Conservation (phyloP, 805 yeast genomes). For the Starmerella floricola region DNA sequence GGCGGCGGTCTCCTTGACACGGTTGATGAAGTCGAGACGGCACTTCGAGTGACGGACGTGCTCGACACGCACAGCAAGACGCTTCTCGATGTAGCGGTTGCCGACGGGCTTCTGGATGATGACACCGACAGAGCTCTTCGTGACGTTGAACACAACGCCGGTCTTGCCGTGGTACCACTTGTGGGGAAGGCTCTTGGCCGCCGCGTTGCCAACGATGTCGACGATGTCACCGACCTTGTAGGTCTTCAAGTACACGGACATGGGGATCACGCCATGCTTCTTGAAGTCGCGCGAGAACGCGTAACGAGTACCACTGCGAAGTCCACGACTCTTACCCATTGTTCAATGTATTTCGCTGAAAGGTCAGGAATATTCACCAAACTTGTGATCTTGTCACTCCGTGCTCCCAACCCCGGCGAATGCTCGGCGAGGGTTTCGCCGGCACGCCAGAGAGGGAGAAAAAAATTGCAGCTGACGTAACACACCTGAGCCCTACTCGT, state of each 20-base stretch:
- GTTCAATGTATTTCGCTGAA: slow-evolving; percentile 10
- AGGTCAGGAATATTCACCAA: not conserved
- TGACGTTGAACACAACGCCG: slow-evolving; percentile 97
- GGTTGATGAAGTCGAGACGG: slow-evolving; percentile 97
- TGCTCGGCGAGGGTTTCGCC: no score
- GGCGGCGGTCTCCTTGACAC: slow-evolving; percentile 95
- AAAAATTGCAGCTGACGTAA: no score
- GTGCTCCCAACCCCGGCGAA: slow-evolving; percentile 3
- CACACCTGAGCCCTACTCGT: no score
- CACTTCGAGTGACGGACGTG: slow-evolving; percentile 99
- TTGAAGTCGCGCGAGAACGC: slow-evolving; percentile 99
- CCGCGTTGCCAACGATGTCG: slow-evolving; percentile 98
- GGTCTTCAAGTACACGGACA: slow-evolving; percentile 93
- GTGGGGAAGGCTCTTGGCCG: slow-evolving; percentile 99
- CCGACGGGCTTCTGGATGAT: slow-evolving; percentile 97
- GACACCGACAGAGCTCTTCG: slow-evolving; percentile 97
- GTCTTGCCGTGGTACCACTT: slow-evolving; percentile 99
- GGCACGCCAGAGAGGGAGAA: no score
- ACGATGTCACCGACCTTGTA: slow-evolving; percentile 99
- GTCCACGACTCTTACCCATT: slow-evolving; percentile 64
- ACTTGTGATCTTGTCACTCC: slow-evolving; percentile 3
- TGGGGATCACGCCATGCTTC: slow-evolving; percentile 86
- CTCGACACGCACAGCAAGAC: slow-evolving; percentile 96
- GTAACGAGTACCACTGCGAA: slow-evolving; percentile 99
- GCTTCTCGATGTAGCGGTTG: slow-evolving; percentile 97